Evolutionary conservation across 2,329 filamentous ascomycete species (phyloP).

Genomic region (Apiospora aurea): DNA sequence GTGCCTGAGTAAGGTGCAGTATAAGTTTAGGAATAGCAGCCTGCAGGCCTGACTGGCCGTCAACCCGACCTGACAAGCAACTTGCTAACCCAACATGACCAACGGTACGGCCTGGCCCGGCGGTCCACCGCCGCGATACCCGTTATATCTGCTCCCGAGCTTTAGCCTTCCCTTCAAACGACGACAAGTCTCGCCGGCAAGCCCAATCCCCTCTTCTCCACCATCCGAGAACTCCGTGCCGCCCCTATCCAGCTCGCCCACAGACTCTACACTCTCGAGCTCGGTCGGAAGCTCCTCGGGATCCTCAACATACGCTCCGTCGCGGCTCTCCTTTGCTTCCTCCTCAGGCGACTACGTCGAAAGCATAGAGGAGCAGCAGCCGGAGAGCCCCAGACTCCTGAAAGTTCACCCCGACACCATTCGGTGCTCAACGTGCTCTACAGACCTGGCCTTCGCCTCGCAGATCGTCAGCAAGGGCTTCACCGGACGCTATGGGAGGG

Average conservation of each 20-base stretch:
- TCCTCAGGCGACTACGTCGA: slow-evolving; percentile 24
- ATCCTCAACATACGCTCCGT: slow-evolving; percentile 34
- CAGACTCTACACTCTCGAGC: slow-evolving; percentile 42
- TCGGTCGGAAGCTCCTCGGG: slow-evolving; percentile 36
- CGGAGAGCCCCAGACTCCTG: slow-evolving; percentile 42
- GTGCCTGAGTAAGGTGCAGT: slow-evolving; percentile 15
- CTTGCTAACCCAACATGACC: slow-evolving; percentile 14
- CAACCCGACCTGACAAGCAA: background rate
- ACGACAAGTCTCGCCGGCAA: slow-evolving; percentile 39
- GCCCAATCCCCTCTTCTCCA: slow-evolving; percentile 39
- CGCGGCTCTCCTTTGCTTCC: slow-evolving; percentile 34
- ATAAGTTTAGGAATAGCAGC: background rate
- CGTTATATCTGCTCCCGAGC: slow-evolving; percentile 60
- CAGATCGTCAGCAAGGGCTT: slow-evolving; percentile 73
- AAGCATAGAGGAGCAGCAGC: slow-evolving; percentile 31
- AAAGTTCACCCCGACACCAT: slow-evolving; percentile 61
- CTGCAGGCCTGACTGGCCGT: slow-evolving; percentile 1
- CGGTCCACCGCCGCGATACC: slow-evolving; percentile 49
- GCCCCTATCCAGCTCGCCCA: slow-evolving; percentile 46
- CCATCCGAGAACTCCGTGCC: slow-evolving; percentile 39
- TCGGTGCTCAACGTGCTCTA: slow-evolving; percentile 64
- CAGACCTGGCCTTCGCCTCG: slow-evolving; percentile 65
- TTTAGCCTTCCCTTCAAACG: slow-evolving; percentile 57
- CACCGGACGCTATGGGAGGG: slow-evolving; percentile 69
- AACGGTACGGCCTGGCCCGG: background rate